phyloP scores from a whole-genome alignment of 768 basidiomycete species.

The Vishniacozyma victoriae region DNA sequence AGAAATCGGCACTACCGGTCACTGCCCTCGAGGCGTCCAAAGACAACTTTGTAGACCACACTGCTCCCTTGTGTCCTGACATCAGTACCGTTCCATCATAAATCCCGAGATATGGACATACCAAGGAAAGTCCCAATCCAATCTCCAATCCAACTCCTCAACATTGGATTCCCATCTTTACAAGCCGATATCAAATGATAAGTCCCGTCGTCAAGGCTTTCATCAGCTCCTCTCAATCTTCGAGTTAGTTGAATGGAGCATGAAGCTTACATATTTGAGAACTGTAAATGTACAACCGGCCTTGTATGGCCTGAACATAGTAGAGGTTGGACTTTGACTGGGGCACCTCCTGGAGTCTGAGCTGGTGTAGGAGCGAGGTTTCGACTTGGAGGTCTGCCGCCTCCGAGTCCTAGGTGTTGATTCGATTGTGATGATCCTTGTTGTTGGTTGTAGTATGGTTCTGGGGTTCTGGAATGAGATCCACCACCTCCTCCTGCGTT shows the following conservation, averaged over 20 bases:
- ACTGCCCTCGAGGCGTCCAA: constrained; percentile 77
- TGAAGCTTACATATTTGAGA: constrained; percentile 54
- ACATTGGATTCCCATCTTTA: constrained; percentile 98
- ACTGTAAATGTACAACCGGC: constrained; percentile 83
- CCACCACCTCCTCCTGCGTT: too few relatives aligned
- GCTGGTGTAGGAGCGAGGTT: background rate
- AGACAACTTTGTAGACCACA: constrained; percentile 92
- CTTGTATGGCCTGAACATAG: constrained; percentile 50
- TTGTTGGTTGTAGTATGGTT: too few relatives aligned
- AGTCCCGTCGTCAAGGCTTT: constrained; percentile 64
- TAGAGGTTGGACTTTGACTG: constrained; percentile 43
- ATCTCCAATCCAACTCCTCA: constrained; percentile 94
- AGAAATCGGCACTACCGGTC: constrained; percentile 93
- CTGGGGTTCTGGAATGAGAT: too few relatives aligned
- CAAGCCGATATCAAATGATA: constrained; percentile 92
- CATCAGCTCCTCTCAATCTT: constrained; percentile 31
- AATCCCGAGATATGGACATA: constrained; percentile 14
- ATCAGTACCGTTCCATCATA: background rate
- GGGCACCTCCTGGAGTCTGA: background rate
- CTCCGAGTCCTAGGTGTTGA: too few relatives aligned
- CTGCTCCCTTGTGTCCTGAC: constrained; percentile 66
- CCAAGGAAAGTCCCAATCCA: constrained; percentile 74
- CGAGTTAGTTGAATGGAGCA: background rate
- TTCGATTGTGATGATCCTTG: too few relatives aligned
- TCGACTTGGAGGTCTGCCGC: background rate